These are phyloP conservation scores for Penicillium soppii DNA, from an alignment of 495 filamentous ascomycete species.

Conservation along the genomic window DNA sequence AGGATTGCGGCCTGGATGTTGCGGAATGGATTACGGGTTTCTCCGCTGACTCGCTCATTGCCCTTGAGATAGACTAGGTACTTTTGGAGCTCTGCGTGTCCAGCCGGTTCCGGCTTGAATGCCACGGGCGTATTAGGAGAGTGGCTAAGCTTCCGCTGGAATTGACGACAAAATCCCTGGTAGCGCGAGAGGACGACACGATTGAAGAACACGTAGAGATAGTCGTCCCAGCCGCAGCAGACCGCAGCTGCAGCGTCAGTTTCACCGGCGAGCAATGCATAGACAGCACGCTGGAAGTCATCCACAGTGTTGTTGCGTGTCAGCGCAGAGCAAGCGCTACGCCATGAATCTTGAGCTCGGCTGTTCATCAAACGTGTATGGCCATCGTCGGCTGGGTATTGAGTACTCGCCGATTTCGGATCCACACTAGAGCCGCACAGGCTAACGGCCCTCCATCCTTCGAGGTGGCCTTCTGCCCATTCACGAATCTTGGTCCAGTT, in stretches of 20 bases:
- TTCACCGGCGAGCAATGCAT: conserved; percentile 83
- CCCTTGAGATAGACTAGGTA: conserved; percentile 38
- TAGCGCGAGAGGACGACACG: conserved; percentile 63
- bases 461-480: conserved; percentile 75
- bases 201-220: conserved; percentile 88
- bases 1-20: conserved; percentile 49
- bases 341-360: conserved; percentile 62
- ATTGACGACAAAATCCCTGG: conserved; percentile 44
- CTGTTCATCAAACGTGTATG: conserved; percentile 49
- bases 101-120: conserved; percentile 40
- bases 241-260: conserved; percentile 70
- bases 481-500: conserved; percentile 70
- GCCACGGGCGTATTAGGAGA: conserved; percentile 31
- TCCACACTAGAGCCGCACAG: conserved; percentile 45
- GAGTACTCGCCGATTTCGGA: conserved; percentile 21
- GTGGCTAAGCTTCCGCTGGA: conserved; percentile 42
- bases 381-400: conserved; percentile 41
- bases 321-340: conserved; percentile 75
- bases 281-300: conserved; percentile 84
- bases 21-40: conserved; percentile 45
- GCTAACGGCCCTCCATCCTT: conserved; percentile 77
- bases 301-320: conserved; percentile 65
- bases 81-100: conserved; percentile 39
- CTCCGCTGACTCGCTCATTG: conserved; percentile 35
- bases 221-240: conserved; percentile 82